Percentiles rank a stretch among this genome's conserved stretches.
These are phyloP conservation scores for Echium plantagineum DNA, from an alignment of 257 asterid genomes.

Conservation along the genomic window DNA sequence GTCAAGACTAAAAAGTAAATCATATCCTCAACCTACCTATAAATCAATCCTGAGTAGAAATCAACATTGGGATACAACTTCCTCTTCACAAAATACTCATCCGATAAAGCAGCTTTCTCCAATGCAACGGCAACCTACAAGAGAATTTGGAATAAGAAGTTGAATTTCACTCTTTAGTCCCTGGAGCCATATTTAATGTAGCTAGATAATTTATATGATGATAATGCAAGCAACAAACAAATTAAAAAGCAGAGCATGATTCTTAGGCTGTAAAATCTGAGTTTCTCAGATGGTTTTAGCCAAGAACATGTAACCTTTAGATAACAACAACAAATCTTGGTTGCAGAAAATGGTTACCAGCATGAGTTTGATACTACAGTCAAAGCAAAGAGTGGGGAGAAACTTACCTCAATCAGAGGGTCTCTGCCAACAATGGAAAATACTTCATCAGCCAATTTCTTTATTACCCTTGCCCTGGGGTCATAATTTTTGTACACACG, in stretches of 20 bases:
- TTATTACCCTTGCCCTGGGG: slow-evolving; percentile 95
- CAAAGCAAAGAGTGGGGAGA: background rate
- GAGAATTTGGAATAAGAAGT: background rate
- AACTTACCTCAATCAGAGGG: slow-evolving; percentile 87
- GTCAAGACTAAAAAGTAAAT: background rate
- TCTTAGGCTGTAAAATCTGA: background rate
- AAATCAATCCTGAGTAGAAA: slow-evolving; percentile 93
- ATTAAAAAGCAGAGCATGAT: background rate
- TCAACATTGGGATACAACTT: slow-evolving; percentile 96
- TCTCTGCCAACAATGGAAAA: slow-evolving; percentile 97
- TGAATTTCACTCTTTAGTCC: too few relatives aligned
- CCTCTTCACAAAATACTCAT: slow-evolving; percentile 89
- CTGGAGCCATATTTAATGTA: background rate
- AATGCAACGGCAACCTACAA: slow-evolving; percentile 89
- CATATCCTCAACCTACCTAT: slow-evolving; percentile 36
- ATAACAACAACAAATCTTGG: background rate
- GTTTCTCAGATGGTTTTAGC: background rate
- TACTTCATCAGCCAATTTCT: slow-evolving; percentile 91
- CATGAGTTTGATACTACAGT: too few relatives aligned
- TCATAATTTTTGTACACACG: slow-evolving; percentile 98
- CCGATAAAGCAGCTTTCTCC: slow-evolving; percentile 94
- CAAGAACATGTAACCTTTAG: background rate
- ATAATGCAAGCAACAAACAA: background rate
- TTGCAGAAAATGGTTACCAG: background rate
- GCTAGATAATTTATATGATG: background rate